Evolutionary conservation across 2,329 filamentous ascomycete species (phyloP).

Genomic region (Phaeosphaeriaceae sp.): DNA sequence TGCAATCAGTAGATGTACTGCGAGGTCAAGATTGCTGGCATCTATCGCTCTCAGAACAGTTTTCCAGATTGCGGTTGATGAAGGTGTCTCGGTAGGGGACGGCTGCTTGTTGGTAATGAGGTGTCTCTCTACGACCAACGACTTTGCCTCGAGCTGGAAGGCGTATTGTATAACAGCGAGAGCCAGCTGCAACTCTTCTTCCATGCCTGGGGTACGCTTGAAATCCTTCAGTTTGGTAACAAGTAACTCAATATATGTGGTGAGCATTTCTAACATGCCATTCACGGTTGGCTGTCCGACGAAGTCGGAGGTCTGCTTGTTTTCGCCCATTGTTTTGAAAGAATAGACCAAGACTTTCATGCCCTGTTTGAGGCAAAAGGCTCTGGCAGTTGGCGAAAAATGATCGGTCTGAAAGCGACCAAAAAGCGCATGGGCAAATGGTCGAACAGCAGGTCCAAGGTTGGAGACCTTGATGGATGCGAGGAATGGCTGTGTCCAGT

Average conservation of each 20-base stretch:
- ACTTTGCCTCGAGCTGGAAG: slow-evolving; percentile 74
- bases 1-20: slow-evolving; percentile 74
- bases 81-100: slow-evolving; percentile 69
- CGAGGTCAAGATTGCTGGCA: slow-evolving; percentile 73
- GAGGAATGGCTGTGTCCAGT: slow-evolving; percentile 81
- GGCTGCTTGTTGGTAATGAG: slow-evolving; percentile 67
- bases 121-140: slow-evolving; percentile 71
- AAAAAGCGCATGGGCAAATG: slow-evolving; percentile 78
- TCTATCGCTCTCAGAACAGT: slow-evolving; percentile 73
- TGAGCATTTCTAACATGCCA: slow-evolving; percentile 69
- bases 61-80: slow-evolving; percentile 81
- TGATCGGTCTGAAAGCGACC: slow-evolving; percentile 64
- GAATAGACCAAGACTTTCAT: slow-evolving; percentile 45
- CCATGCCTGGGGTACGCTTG: slow-evolving; percentile 27
- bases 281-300: slow-evolving; percentile 54
- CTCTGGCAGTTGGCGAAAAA: slow-evolving; percentile 65
- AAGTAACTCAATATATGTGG: slow-evolving; percentile 60
- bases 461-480: slow-evolving; percentile 77
- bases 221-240: slow-evolving; percentile 41
- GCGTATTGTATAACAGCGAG: slow-evolving; percentile 71
- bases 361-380: slow-evolving; percentile 69
- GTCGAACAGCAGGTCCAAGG: slow-evolving; percentile 79
- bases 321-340: slow-evolving; percentile 39
- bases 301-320: slow-evolving; percentile 22
- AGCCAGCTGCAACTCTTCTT: slow-evolving; percentile 55